phyloP scores from a whole-genome alignment of 495 filamentous ascomycete genomes.

The Massariosphaeria phaeospora region DNA sequence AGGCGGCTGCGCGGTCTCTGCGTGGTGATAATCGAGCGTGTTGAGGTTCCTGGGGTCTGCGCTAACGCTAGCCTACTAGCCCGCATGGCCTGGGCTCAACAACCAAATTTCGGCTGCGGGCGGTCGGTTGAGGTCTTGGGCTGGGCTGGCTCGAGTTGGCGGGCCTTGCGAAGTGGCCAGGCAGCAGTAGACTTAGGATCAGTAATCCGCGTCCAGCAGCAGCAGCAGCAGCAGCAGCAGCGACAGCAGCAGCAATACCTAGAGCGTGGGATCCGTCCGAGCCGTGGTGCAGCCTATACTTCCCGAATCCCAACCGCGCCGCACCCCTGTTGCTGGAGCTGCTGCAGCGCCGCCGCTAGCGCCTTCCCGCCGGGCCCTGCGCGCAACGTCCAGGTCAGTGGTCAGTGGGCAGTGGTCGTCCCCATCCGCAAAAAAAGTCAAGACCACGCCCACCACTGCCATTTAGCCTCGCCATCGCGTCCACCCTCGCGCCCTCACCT shows the following conservation, averaged over 20 bases:
- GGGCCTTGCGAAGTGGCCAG: background rate
- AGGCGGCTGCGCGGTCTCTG: no score
- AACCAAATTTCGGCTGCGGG: conserved; percentile 8
- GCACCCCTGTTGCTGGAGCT: conserved; percentile 7
- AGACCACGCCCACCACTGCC: background rate
- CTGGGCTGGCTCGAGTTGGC: conserved; percentile 5
- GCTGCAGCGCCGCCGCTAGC: background rate
- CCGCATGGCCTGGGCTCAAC: conserved; percentile 14
- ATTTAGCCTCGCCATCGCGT: conserved; percentile 13
- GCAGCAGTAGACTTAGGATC: no score
- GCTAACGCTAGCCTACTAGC: conserved; percentile 5
- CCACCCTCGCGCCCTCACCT: background rate
- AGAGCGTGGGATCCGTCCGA: no score
- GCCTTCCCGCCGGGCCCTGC: no score
- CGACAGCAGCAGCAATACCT: no score
- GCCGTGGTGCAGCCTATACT: no score
- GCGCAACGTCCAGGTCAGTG: no score
- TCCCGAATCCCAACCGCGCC: conserved; percentile 12
- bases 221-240: background rate
- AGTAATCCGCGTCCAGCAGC: conserved; percentile 3
- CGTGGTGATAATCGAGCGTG: conserved; percentile 7
- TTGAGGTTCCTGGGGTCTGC: conserved; percentile 14
- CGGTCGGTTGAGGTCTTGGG: conserved; percentile 1
- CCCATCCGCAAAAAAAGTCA: conserved; percentile 23
- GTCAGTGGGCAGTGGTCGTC: conserved; percentile 2